Percentiles rank a stretch among this genome's conserved stretches.
phyloP scores from a whole-genome alignment of 495 filamentous ascomycete genomes.

The Cairneyella variabilis region DNA sequence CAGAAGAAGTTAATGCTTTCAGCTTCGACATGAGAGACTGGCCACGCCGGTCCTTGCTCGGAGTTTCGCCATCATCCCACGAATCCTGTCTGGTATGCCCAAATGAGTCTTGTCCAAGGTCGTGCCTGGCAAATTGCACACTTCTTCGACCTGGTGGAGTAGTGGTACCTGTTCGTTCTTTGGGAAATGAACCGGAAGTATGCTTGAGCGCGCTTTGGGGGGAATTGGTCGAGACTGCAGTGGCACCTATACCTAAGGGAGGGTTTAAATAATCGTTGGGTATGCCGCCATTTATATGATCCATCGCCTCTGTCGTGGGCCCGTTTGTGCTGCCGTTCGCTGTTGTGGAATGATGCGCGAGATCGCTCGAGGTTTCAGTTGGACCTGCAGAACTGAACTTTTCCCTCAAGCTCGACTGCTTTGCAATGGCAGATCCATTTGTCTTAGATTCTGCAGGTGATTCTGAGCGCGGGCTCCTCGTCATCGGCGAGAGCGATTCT shows the following conservation, averaged over 20 bases:
- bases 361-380: background rate
- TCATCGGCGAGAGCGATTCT: slow-evolving; percentile 30
- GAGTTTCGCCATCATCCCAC: slow-evolving; percentile 50
- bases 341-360: slow-evolving; percentile 4
- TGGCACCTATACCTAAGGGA: slow-evolving; percentile 16
- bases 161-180: slow-evolving; percentile 29
- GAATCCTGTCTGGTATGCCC: slow-evolving; percentile 52
- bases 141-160: slow-evolving; percentile 50
- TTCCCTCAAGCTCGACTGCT: slow-evolving; percentile 12
- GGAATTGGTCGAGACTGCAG: slow-evolving; percentile 17
- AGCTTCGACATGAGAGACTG: slow-evolving; percentile 64
- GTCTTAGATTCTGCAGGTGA: slow-evolving; percentile 14
- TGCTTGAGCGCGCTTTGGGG: slow-evolving; percentile 17
- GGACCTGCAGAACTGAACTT: slow-evolving; percentile 6
- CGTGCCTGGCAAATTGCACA: slow-evolving; percentile 56
- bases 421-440: slow-evolving; percentile 15
- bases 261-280: slow-evolving; percentile 29
- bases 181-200: slow-evolving; percentile 3
- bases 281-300: slow-evolving; percentile 41
- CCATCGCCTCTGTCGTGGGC: slow-evolving; percentile 28
- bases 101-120: slow-evolving; percentile 32
- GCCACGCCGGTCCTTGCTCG: slow-evolving; percentile 45
- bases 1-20: slow-evolving; percentile 49
- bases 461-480: slow-evolving; percentile 22
- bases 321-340: slow-evolving; percentile 16